These are phyloP conservation scores for Lomentospora prolificans DNA, from an alignment of 2,329 filamentous ascomycete genomes.

Conservation along the genomic window DNA sequence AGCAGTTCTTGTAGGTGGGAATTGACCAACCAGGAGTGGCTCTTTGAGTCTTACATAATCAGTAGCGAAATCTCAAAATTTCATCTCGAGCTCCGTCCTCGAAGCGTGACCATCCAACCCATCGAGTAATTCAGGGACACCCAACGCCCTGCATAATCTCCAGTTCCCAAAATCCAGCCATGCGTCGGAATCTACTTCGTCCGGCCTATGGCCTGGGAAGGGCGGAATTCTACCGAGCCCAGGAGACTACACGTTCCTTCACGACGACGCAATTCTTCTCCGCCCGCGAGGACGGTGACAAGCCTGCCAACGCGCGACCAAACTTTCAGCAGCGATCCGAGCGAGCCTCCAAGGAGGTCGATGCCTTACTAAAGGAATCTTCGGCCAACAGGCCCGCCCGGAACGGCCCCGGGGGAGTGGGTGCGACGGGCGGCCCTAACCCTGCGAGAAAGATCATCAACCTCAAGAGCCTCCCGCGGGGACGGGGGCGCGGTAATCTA, in stretches of 20 bases:
- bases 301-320: slow-evolving; percentile 9
- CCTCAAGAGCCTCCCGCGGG: slow-evolving; percentile 26
- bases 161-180: slow-evolving; percentile 1
- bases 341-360: slow-evolving; percentile 25
- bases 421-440: background rate
- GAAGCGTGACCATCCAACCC: background rate
- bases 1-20: no score
- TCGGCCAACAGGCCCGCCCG: slow-evolving; percentile 7
- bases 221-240: slow-evolving; percentile 4
- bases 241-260: slow-evolving; percentile 15
- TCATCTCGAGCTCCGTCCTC: background rate
- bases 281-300: slow-evolving; percentile 19
- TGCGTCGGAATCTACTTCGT: slow-evolving; percentile 11
- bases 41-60: background rate
- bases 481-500: slow-evolving; percentile 18
- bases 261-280: slow-evolving; percentile 25
- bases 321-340: slow-evolving; percentile 21
- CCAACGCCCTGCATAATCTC: background rate
- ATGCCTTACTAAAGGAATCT: slow-evolving; percentile 18
- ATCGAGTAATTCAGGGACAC: background rate
- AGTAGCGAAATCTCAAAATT: background rate
- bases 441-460: slow-evolving; percentile 24
- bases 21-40: background rate
- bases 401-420: slow-evolving; percentile 11
- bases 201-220: slow-evolving; percentile 9